These are phyloP conservation scores for Beta macrorhiza DNA, from an alignment of 179 eudicot genomes.

Conservation along the genomic window DNA sequence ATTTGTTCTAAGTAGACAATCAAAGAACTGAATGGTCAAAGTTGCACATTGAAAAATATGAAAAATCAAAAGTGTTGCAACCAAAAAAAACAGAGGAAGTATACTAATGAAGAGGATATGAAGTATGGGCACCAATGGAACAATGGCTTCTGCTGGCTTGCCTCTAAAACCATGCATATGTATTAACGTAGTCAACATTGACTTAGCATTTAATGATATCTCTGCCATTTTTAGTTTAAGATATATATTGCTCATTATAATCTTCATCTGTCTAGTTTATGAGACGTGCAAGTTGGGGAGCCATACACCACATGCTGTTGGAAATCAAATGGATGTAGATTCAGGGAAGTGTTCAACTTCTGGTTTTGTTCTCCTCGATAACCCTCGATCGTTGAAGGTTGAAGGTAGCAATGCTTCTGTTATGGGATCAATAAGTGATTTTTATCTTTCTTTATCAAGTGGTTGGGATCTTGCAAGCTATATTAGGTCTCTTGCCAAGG, in stretches of 20 bases:
- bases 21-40: no score
- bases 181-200: neutral
- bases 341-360: conserved; percentile 75
- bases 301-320: conserved; percentile 74
- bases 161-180: neutral
- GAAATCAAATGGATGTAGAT: conserved; percentile 75
- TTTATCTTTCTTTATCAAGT: conserved; percentile 70
- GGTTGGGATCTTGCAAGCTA: conserved; percentile 91
- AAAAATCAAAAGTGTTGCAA: no score
- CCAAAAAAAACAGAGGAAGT: no score
- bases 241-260: neutral
- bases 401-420: conserved; percentile 71
- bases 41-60: no score
- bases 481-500: conserved; percentile 84
- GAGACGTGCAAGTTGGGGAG: conserved; percentile 93
- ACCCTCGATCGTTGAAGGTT: conserved; percentile 79
- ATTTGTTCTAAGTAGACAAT: no score
- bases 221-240: neutral
- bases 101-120: neutral
- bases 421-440: conserved; percentile 90
- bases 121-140: neutral
- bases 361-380: conserved; percentile 87
- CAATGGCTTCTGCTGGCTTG: neutral
- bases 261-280: conserved; percentile 52
- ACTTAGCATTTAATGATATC: neutral